Percentiles rank a stretch among this genome's conserved stretches.
Conservation (phyloP, 441 rosid genomes). For the Erodium moschatum region DNA sequence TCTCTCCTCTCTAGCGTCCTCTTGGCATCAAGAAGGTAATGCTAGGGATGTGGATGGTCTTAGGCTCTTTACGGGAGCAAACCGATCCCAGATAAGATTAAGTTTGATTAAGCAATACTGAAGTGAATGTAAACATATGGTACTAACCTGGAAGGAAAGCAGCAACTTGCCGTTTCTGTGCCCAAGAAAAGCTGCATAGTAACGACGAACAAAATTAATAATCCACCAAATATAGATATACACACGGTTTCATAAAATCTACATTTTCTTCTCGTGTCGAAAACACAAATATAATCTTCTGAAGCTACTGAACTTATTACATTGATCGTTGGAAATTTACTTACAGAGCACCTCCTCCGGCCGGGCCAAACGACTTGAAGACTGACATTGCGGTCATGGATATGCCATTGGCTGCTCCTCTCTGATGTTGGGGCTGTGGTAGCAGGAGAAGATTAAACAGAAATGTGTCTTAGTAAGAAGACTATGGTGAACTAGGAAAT, state of each 20-base stretch:
- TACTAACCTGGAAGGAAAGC: conserved; percentile 28
- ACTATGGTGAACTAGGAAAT: not conserved
- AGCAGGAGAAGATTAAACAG: conserved; percentile 8
- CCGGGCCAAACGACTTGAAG: conserved; percentile 70
- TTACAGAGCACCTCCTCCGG: conserved; percentile 56
- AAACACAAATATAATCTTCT: not conserved
- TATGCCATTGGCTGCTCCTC: conserved; percentile 72
- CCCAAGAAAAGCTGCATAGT: conserved; percentile 34
- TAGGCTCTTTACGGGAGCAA: too few relatives aligned
- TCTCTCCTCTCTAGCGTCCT: too few relatives aligned
- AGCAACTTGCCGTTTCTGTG: conserved; percentile 34
- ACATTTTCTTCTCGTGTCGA: too few relatives aligned
- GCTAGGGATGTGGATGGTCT: too few relatives aligned
- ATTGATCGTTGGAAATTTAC: conserved; percentile 15
- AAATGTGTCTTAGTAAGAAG: not conserved
- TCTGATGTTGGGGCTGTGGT: conserved; percentile 43
- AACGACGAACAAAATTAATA: not conserved
- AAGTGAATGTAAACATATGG: too few relatives aligned
- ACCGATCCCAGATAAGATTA: too few relatives aligned
- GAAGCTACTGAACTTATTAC: not conserved
- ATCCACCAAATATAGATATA: too few relatives aligned
- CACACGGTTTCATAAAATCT: too few relatives aligned
- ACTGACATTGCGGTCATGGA: conserved; percentile 69
- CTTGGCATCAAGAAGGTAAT: too few relatives aligned
- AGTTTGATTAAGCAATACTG: too few relatives aligned